Base-by-base conservation (phyloP, 352 stramenopile species). In the Phytopythium kandeliae region DNA sequence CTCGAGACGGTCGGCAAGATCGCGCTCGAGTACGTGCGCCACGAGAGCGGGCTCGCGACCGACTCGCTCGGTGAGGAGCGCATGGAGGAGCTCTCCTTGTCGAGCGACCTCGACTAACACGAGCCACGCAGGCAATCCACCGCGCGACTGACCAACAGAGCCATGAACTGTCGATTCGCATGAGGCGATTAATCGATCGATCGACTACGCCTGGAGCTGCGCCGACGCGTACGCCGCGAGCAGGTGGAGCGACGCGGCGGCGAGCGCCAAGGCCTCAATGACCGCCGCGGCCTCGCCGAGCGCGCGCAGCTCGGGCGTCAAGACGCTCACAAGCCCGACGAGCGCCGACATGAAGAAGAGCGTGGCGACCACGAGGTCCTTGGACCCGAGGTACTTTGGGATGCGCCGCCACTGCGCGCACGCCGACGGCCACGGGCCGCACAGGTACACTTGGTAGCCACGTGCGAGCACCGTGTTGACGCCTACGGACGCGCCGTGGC, bases 1-100 rank as follows among this genome's bases (percentile, higher is more conserved):
- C 64, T 92, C 3, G 66, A 78, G 16, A 85, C 69, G n/a, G 69
- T 94, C 15, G 81, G 75, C 4, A 52, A 78, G n/a, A 79, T 89
- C 53, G 84, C 84, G 1, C 68, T 78, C 17, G 77, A 71, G 13
- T 87, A 85, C 37, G 84, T 94, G 4, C 86, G 75, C 28, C 81
- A 73, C 48, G 77, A 87, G 48, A 90, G 78, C 55, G 81, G 81
- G 0, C 60, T 92, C 10, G 48, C 73, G 2, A 68, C 77, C 28
- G 51, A 62, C 44, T 62, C 69, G 10, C 40, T 50, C 26, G 46
- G 58, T 33, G 57, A 74, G 30, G 54, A 76, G 47, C 12, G 75
- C 59, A 71, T 91, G 79, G 22, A 69, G n/a, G 54, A 85, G 15
- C 46, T 76, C 30, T 47, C 54, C 16, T 71, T 76, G 26, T 76